Conservation (phyloP, 2,329 filamentous ascomycete species). For the Helotiales sp. region DNA sequence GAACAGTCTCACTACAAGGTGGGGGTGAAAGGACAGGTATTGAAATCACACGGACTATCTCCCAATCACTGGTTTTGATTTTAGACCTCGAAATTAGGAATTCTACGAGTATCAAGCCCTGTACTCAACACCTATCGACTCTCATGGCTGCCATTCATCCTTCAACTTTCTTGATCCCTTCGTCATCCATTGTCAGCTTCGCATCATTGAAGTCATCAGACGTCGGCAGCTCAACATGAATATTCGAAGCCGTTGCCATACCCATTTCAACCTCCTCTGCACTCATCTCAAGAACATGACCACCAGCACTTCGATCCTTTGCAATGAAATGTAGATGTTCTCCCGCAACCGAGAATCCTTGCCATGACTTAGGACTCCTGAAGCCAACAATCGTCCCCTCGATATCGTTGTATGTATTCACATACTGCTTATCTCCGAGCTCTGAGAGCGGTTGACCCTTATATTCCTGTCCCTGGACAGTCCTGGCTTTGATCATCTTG, state of each 20-base stretch:
- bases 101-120: no score
- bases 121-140: no score
- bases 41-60: no score
- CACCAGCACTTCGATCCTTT: constrained; percentile 34
- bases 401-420: constrained; percentile 38
- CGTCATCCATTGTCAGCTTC: neutral
- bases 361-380: constrained; percentile 23
- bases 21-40: no score
- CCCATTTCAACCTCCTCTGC: neutral
- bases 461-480: constrained; percentile 34
- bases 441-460: constrained; percentile 34
- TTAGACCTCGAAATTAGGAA: no score
- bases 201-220: neutral
- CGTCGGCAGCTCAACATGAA: neutral
- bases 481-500: constrained; percentile 30
- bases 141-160: neutral
- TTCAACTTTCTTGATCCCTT: neutral
- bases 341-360: constrained; percentile 22
- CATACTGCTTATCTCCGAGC: constrained; percentile 41
- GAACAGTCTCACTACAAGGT: no score
- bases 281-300: constrained; percentile 32
- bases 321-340: constrained; percentile 23
- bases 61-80: no score
- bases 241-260: neutral
- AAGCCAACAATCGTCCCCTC: constrained; percentile 44